These are phyloP conservation scores for Lichtheimia ornata DNA, from an alignment of 371 early-diverging fungal species.

Conservation along the genomic window DNA sequence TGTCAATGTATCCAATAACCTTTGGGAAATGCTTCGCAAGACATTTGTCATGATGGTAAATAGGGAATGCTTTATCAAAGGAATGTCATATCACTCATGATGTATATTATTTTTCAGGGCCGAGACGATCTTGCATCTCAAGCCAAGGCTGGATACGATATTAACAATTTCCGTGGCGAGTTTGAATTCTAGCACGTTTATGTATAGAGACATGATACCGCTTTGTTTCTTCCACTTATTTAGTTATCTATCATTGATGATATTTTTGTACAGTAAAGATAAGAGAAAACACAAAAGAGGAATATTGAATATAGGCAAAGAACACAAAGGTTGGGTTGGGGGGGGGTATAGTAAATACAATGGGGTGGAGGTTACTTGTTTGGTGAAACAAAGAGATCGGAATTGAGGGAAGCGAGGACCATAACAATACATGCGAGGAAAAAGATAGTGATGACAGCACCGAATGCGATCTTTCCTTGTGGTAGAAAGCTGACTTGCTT, in stretches of 20 bases:
- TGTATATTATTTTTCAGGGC: conserved; percentile 32
- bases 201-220: conserved; percentile 2
- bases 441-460: conserved; percentile 27
- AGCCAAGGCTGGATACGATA: conserved; percentile 61
- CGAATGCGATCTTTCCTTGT: conserved; percentile 42
- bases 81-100: background rate
- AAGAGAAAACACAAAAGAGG: background rate
- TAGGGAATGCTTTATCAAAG: background rate
- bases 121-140: conserved; percentile 59
- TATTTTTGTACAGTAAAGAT: conserved; percentile 2
- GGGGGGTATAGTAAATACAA: background rate
- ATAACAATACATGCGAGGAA: conserved; percentile 38
- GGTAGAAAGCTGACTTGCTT: conserved; percentile 31
- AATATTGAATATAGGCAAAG: background rate
- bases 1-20: conserved; percentile 63
- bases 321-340: no score
- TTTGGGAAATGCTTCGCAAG: conserved; percentile 67
- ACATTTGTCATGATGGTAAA: conserved; percentile 67
- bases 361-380: background rate
- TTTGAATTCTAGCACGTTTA: conserved; percentile 58
- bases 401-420: conserved; percentile 30
- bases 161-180: conserved; percentile 61
- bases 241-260: background rate
- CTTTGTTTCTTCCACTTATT: background rate
- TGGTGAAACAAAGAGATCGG: conserved; percentile 5